Conservation (phyloP, 108 stramenopile species). For the Epithemia pelagica region DNA sequence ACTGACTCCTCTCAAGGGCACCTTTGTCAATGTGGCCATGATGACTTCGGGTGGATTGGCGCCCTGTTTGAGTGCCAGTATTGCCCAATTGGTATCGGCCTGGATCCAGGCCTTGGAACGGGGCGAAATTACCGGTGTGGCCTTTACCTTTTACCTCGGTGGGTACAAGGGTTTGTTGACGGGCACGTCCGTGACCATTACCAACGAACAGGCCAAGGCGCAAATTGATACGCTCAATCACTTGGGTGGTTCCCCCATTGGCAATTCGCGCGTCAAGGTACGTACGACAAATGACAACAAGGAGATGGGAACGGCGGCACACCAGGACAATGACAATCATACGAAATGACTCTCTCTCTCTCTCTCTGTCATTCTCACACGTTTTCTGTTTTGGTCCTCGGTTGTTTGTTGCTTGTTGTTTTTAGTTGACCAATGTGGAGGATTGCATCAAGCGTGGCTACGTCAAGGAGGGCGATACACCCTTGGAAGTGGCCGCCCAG, state of each 20-base stretch:
- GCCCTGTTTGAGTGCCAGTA: slow-evolving; percentile 74
- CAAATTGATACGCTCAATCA: slow-evolving; percentile 53
- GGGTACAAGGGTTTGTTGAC: slow-evolving; percentile 86
- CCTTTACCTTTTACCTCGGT: slow-evolving; percentile 75
- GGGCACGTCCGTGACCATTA: slow-evolving; percentile 70
- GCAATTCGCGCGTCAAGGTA: slow-evolving; percentile 91
- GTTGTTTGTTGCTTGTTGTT: too few species aligned
- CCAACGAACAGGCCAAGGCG: slow-evolving; percentile 39
- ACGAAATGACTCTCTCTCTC: too few species aligned
- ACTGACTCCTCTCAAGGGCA: slow-evolving; percentile 15
- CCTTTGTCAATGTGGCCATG: slow-evolving; percentile 83
- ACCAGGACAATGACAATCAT: too few species aligned
- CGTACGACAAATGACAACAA: slow-evolving; percentile 6
- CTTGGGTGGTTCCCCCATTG: slow-evolving; percentile 83
- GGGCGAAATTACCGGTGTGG: slow-evolving; percentile 68
- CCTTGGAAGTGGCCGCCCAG: slow-evolving; percentile 81
- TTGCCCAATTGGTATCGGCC: slow-evolving; percentile 66
- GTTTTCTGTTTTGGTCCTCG: too few species aligned
- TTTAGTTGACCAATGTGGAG: slow-evolving; percentile 77
- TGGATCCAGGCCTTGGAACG: slow-evolving; percentile 68
- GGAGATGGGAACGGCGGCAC: neutral
- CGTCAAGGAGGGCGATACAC: slow-evolving; percentile 64
- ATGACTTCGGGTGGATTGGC: slow-evolving; percentile 88
- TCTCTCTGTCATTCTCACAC: too few species aligned
- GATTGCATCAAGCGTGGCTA: slow-evolving; percentile 83